phyloP scores from a whole-genome alignment of 352 stramenopile genomes.

The Phytopythium delawarense region DNA sequence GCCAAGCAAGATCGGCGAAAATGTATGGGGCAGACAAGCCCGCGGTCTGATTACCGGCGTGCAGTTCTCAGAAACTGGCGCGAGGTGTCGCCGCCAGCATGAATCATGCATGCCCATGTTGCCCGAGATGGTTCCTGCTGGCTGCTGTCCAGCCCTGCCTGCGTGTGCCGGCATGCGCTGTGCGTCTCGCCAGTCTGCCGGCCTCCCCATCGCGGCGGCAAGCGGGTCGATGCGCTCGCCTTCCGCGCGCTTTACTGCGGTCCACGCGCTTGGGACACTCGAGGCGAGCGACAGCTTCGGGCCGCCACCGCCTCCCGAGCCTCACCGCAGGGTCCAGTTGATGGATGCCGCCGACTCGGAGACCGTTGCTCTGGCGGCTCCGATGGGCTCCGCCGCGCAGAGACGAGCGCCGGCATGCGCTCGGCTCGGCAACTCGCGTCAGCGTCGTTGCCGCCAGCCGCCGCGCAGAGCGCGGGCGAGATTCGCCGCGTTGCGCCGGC shows the following conservation, averaged over 20 bases:
- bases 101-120: neutral
- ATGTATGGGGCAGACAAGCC: neutral
- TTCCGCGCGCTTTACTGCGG: neutral
- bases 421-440: neutral
- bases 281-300: neutral
- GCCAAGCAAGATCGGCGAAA: neutral
- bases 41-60: neutral
- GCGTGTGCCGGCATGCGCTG: too few relatives aligned
- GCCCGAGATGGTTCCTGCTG: neutral
- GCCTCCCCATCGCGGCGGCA: neutral
- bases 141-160: neutral
- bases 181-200: too few relatives aligned
- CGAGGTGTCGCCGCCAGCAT: neutral
- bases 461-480: conserved; percentile 3
- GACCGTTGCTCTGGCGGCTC: neutral
- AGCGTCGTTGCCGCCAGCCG: conserved; percentile 2
- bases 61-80: neutral
- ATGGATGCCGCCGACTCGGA: too few relatives aligned
- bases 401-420: neutral
- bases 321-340: too few relatives aligned
- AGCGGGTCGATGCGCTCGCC: neutral
- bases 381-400: neutral
- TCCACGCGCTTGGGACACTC: neutral
- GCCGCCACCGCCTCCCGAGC: neutral
- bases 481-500: neutral